These are phyloP conservation scores for Trematosphaeria pertusa DNA, from an alignment of 2,329 filamentous ascomycete genomes.

Conservation along the genomic window DNA sequence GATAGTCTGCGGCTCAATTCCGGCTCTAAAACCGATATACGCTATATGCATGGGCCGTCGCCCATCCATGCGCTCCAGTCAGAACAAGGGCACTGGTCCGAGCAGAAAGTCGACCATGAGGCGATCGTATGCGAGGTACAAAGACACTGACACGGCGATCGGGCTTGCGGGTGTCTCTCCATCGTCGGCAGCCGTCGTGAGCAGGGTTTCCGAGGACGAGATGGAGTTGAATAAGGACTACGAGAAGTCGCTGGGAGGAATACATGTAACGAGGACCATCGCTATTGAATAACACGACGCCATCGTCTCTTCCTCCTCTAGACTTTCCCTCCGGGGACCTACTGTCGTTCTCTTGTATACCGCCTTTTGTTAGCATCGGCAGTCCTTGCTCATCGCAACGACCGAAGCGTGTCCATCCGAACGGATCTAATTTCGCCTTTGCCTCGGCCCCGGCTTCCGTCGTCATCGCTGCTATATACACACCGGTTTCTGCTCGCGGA, in stretches of 20 bases:
- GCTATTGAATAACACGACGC: conserved; percentile 12
- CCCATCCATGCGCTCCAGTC: conserved; percentile 9
- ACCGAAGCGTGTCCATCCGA: too few relatives aligned
- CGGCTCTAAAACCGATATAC: conserved; percentile 31
- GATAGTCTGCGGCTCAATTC: conserved; percentile 28
- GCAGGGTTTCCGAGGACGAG: conserved; percentile 12
- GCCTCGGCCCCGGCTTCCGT: too few relatives aligned
- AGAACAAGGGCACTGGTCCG: conserved; percentile 1
- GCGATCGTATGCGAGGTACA: conserved; percentile 2
- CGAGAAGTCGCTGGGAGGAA: conserved; percentile 7
- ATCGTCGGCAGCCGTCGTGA: conserved; percentile 1
- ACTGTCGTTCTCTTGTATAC: too few relatives aligned
- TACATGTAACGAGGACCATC: conserved; percentile 17
- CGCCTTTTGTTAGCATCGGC: too few relatives aligned
- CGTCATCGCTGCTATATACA: too few relatives aligned
- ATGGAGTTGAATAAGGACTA: conserved; percentile 6
- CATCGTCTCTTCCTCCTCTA: too few relatives aligned
- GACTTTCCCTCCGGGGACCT: too few relatives aligned
- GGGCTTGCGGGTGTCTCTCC: background rate
- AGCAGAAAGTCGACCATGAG: conserved; percentile 4
- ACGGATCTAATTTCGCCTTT: too few relatives aligned
- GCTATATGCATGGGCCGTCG: conserved; percentile 22
- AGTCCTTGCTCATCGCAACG: too few relatives aligned
- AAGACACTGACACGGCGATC: background rate
- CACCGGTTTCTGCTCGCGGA: too few relatives aligned